Conservation (phyloP, 495 filamentous ascomycete genomes). For the Immersiella caudata region DNA sequence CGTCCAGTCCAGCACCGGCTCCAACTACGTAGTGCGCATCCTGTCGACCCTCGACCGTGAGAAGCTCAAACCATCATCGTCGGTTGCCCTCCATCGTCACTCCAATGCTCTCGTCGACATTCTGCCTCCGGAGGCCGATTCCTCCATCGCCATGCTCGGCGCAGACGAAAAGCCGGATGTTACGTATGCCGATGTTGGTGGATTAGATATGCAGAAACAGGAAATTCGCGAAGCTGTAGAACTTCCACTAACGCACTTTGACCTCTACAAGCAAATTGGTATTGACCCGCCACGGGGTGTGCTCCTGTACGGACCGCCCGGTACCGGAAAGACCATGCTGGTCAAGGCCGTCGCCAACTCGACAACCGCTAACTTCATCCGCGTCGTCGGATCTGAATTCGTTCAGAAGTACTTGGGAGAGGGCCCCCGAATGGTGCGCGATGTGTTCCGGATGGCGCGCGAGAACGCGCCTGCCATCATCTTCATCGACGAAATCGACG, state of each 20-base stretch:
- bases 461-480: conserved; percentile 98
- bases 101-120: conserved; percentile 99
- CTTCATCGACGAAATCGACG: conserved; percentile 99
- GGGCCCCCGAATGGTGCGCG: conserved; percentile 96
- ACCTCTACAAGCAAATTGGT: conserved; percentile 97
- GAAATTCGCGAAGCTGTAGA: conserved; percentile 98
- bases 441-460: conserved; percentile 98
- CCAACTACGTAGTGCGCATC: conserved; percentile 98
- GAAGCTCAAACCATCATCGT: conserved; percentile 94
- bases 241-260: conserved; percentile 93
- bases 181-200: conserved; percentile 96
- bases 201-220: conserved; percentile 99
- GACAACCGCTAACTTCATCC: conserved; percentile 97
- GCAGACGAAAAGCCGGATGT: conserved; percentile 97
- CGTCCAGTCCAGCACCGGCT: conserved; percentile 96
- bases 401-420: conserved; percentile 99
- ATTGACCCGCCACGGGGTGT: conserved; percentile 98
- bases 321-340: conserved; percentile 98
- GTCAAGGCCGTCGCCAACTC: conserved; percentile 98
- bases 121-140: conserved; percentile 95
- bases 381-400: conserved; percentile 96
- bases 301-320: conserved; percentile 91
- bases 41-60: conserved; percentile 98
- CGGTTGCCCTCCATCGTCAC: conserved; percentile 95
- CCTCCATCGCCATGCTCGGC: conserved; percentile 96